phyloP scores from a whole-genome alignment of 202 grass and related monocot species.

The Panicum virgatum region DNA sequence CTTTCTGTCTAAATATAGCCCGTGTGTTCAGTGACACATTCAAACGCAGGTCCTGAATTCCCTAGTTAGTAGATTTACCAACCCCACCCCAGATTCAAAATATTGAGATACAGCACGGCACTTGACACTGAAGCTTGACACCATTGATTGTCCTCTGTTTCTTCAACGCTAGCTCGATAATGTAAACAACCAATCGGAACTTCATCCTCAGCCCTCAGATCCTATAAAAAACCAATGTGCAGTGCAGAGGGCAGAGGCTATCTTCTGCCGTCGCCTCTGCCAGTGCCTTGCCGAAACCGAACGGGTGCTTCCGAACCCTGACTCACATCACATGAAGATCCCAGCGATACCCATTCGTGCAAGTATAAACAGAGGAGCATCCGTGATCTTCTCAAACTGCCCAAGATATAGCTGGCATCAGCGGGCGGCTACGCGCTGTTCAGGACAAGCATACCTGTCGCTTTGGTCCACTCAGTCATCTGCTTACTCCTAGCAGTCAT shows the following conservation, averaged over 20 bases:
- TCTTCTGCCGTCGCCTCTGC: background rate
- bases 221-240: no score
- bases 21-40: no score
- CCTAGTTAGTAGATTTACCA: no score
- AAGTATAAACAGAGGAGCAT: background rate
- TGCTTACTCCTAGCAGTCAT: background rate
- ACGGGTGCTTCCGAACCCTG: background rate
- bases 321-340: background rate
- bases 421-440: background rate
- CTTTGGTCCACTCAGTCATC: slow-evolving; percentile 1
- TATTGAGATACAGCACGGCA: no score
- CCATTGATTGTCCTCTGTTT: background rate
- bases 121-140: no score
- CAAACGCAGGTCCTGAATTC: no score
- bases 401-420: slow-evolving; percentile 9
- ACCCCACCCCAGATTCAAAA: no score
- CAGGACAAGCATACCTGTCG: background rate
- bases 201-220: background rate
- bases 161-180: background rate
- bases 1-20: no score
- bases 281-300: background rate
- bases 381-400: background rate
- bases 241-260: no score
- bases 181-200: background rate
- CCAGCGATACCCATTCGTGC: background rate